Conservation (phyloP, 306 rosid genomes). For the Corylus avellana region DNA sequence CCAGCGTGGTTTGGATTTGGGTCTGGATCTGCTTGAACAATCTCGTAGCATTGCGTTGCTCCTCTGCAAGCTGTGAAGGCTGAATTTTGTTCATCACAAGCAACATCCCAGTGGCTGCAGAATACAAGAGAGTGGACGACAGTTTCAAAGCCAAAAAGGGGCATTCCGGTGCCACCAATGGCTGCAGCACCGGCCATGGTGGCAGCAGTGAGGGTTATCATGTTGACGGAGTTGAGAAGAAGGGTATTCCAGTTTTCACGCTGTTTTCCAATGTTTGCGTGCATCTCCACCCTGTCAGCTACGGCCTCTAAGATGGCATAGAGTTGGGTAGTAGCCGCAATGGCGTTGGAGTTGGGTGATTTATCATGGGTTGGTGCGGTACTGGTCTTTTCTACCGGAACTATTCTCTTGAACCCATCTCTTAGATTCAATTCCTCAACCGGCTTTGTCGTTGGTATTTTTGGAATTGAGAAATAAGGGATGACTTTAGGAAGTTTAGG, state of each 20-base stretch:
- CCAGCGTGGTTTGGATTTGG: conserved; percentile 43
- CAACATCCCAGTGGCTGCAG: conserved; percentile 65
- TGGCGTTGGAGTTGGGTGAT: background rate
- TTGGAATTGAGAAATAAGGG: conserved; percentile 22
- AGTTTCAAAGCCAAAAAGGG: conserved; percentile 51
- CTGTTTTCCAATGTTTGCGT: conserved; percentile 62
- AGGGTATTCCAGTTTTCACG: conserved; percentile 76
- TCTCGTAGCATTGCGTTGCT: conserved; percentile 72
- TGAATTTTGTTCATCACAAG: conserved; percentile 71
- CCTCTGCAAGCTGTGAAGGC: conserved; percentile 85
- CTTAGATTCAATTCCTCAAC: conserved; percentile 34
- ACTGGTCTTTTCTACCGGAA: conserved; percentile 9
- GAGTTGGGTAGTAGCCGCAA: conserved; percentile 26
- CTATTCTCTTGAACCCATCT: conserved; percentile 35
- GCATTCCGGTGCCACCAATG: conserved; percentile 10
- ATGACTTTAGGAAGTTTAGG: conserved; percentile 42
- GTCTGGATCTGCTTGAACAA: conserved; percentile 50
- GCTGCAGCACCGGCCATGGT: conserved; percentile 55
- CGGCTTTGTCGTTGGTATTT: conserved; percentile 38
- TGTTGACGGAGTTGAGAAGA: conserved; percentile 66
- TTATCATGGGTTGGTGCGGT: background rate
- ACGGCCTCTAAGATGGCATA: conserved; percentile 57
- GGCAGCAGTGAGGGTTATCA: conserved; percentile 76
- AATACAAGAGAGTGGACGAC: conserved; percentile 56
- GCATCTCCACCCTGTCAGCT: conserved; percentile 69